Evolutionary conservation across 257 asterid genomes (phyloP).

Genomic region (Gentiana macrophylla): DNA sequence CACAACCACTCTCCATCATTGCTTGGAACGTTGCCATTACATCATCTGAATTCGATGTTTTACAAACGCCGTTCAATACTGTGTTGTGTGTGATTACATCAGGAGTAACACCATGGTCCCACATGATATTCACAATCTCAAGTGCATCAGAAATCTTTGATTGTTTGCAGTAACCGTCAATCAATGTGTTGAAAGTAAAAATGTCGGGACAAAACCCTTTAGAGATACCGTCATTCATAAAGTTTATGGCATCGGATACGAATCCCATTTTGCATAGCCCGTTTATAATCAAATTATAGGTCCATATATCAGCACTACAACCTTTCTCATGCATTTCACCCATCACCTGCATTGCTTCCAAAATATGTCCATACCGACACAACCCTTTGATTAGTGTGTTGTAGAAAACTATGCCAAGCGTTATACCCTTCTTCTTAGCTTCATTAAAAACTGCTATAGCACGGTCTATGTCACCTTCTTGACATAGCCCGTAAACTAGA

Average conservation of each 20-base stretch:
- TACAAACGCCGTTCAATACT: constrained; percentile 75
- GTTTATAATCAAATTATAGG: constrained; percentile 68
- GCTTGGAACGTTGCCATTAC: constrained; percentile 66
- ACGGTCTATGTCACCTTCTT: constrained; percentile 60
- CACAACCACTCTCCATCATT: constrained; percentile 71
- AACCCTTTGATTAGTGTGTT: constrained; percentile 73
- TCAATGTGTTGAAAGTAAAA: constrained; percentile 81
- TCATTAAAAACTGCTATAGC: constrained; percentile 46
- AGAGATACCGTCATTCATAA: constrained; percentile 51
- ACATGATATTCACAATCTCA: constrained; percentile 55
- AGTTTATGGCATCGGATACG: constrained; percentile 48
- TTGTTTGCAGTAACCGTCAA: constrained; percentile 84
- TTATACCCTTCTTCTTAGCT: constrained; percentile 46
- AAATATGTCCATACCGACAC: constrained; percentile 45
- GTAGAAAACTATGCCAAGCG: constrained; percentile 42
- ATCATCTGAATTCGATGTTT: constrained; percentile 48
- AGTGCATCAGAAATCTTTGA: constrained; percentile 59
- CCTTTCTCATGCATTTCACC: constrained; percentile 60
- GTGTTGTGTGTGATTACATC: constrained; percentile 81
- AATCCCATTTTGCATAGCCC: constrained; percentile 83
- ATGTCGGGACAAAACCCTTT: constrained; percentile 70
- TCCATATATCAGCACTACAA: constrained; percentile 66
- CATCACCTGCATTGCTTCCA: constrained; percentile 70
- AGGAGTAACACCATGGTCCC: constrained; percentile 58
- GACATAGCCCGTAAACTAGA: constrained; percentile 58